Conservation (phyloP, 2,329 filamentous ascomycete genomes). For the Rutstroemia sydowiana region DNA sequence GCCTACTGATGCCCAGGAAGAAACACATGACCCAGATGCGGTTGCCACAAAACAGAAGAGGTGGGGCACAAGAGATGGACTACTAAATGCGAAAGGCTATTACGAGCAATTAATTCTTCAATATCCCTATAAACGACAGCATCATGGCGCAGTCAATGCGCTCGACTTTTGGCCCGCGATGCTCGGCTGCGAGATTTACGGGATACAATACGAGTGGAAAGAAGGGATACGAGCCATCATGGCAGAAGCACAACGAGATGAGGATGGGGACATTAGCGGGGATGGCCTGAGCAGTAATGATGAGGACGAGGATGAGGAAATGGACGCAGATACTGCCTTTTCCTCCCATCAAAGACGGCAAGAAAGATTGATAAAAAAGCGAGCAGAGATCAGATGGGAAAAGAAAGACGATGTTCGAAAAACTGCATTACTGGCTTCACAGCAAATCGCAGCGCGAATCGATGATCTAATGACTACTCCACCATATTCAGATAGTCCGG, state of each 20-base stretch:
- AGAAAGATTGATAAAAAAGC: conserved; percentile 8
- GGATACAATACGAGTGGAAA: conserved; percentile 54
- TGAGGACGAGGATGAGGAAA: conserved; percentile 11
- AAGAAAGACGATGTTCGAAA: conserved; percentile 26
- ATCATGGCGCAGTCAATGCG: conserved; percentile 51
- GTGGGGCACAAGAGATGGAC: conserved; percentile 41
- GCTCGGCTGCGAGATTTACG: conserved; percentile 74
- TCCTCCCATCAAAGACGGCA: conserved; percentile 16
- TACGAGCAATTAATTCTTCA: conserved; percentile 73
- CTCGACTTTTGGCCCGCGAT: conserved; percentile 76
- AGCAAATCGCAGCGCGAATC: conserved; percentile 59
- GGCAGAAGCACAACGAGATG: conserved; percentile 25
- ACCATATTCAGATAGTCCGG: conserved; percentile 61
- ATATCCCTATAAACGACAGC: conserved; percentile 58
- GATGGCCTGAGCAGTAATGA: conserved; percentile 13
- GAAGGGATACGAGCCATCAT: conserved; percentile 35
- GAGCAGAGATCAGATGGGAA: conserved; percentile 21
- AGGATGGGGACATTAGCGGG: conserved; percentile 18
- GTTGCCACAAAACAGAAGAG: conserved; percentile 11
- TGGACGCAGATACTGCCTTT: conserved; percentile 10
- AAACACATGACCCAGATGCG: not conserved
- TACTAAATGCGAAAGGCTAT: conserved; percentile 56
- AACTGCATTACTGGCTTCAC: conserved; percentile 38
- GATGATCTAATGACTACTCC: conserved; percentile 61
- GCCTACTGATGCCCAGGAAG: not conserved